These are phyloP conservation scores for Lentinus brumalis DNA, from an alignment of 768 basidiomycete genomes.

Conservation along the genomic window DNA sequence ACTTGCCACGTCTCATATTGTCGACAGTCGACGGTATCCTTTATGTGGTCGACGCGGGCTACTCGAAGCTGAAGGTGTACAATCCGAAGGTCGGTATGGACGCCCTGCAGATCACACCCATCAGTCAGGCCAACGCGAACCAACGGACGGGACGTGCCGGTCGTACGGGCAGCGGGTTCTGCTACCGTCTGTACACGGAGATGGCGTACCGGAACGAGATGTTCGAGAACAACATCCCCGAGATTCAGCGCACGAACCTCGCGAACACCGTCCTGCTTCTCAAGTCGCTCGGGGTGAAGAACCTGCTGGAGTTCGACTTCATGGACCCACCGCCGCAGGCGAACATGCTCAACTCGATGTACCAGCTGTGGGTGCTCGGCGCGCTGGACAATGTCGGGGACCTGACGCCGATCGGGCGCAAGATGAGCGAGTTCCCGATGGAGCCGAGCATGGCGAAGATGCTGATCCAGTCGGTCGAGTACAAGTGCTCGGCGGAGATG, in stretches of 20 bases:
- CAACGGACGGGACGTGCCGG: slow-evolving; percentile 97
- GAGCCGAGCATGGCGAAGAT: slow-evolving; percentile 99
- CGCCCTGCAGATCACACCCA: slow-evolving; percentile 96
- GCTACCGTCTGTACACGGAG: slow-evolving; percentile 96
- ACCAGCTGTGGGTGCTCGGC: slow-evolving; percentile 98
- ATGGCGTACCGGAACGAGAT: slow-evolving; percentile 96
- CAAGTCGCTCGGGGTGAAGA: slow-evolving; percentile 96
- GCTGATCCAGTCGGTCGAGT: slow-evolving; percentile 94
- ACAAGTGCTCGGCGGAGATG: slow-evolving; percentile 93
- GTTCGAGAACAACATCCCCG: slow-evolving; percentile 94
- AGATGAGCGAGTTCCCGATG: slow-evolving; percentile 99
- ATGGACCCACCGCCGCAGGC: slow-evolving; percentile 99
- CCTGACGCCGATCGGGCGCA: slow-evolving; percentile 85
- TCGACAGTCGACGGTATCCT: slow-evolving; percentile 90
- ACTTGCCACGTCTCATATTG: slow-evolving; percentile 1
- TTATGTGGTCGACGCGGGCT: slow-evolving; percentile 95
- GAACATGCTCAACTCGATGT: slow-evolving; percentile 99
- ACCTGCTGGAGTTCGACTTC: slow-evolving; percentile 97
- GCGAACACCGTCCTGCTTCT: slow-evolving; percentile 95
- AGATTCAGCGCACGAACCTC: slow-evolving; percentile 97
- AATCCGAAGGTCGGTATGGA: slow-evolving; percentile 99
- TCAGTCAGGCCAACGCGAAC: slow-evolving; percentile 97
- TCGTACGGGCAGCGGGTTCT: slow-evolving; percentile 92
- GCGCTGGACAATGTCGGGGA: slow-evolving; percentile 98
- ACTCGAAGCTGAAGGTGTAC: slow-evolving; percentile 97